Evolutionary conservation across 1,284 basidiomycete species (phyloP), one percentile per base, ranked within the genome.

Genomic region (Fomitopsis betulina): DNA sequence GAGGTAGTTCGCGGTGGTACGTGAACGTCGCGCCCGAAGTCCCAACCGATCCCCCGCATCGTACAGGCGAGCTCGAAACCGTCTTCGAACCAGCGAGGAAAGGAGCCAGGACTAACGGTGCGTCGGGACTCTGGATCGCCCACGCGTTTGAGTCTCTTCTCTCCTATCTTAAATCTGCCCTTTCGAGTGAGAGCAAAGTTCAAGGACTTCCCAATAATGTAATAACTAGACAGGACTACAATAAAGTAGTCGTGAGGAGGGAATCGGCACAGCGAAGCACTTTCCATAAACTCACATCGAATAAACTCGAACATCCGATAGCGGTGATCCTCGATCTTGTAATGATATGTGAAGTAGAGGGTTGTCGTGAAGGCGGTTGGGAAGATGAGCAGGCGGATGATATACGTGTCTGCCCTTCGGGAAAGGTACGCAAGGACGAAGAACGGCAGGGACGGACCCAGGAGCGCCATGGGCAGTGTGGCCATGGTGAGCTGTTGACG

Each of bases 351-450:
- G 0, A 80, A 79, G 30, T 79, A 74, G 5, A 89, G 61, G n/a
- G 79, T 73, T 25, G 76, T 71, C 3, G 70, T 69, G 30, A 89
- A 64, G 9, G 81, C 77, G 4, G 78, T 71, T 0, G 89, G 89
- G 0, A 91, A 72, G 3, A 91, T 65, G 0, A 84, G 72, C 4
- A 91, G 63, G 19, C 89, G 81, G 35, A 85, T 75, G 21, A 79
- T 63, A 63, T 82, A 79, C 0, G 90, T 92, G 55, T 84, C 76
- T 25, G 81, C 82, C 58, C 87, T 73, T 60, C 89, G 77, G 3
- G 83, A 79, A n/a, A 92, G 81, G 68, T 87, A 90, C 50, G 85
- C 86, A 72, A 91, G 76, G 66, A 83, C 79, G 15, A 86, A 64
- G 63, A 85, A 82, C 0, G 87, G 87, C 6, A 82, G 5, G 4